Conservation (phyloP, 2,329 filamentous ascomycete species). For the Epichloe scottii region DNA sequence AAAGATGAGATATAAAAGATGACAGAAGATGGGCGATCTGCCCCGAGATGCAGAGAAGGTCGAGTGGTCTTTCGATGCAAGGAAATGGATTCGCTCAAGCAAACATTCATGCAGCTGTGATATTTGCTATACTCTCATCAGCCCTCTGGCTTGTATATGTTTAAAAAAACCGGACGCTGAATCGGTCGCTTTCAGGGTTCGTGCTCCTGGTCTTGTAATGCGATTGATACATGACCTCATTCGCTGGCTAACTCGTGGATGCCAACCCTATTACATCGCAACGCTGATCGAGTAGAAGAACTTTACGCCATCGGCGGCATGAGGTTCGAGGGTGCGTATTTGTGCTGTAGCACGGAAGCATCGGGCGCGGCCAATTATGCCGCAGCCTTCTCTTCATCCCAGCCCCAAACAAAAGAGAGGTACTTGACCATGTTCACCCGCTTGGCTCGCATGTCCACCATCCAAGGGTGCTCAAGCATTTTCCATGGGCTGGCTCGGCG, state of each 20-base stretch:
- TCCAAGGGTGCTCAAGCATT: constrained; percentile 98
- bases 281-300: not conserved
- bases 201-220: not conserved
- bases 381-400: constrained; percentile 48
- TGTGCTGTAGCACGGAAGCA: not conserved
- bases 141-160: not conserved
- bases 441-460: constrained; percentile 90
- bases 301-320: not conserved
- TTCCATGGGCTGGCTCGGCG: constrained; percentile 91
- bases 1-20: not conserved
- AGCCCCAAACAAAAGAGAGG: constrained; percentile 90
- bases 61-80: not conserved
- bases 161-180: not conserved
- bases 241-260: not conserved
- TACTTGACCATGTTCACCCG: constrained; percentile 97
- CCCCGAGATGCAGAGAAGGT: not conserved
- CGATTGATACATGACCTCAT: not conserved
- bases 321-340: not conserved
- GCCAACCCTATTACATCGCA: not conserved
- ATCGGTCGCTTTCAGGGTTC: not conserved
- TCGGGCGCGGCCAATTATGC: not conserved
- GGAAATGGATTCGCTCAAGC: not conserved
- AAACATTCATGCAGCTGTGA: constrained; percentile 1
- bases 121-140: not conserved
- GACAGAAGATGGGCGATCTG: not conserved